Evolutionary conservation across 2,329 filamentous ascomycete species (phyloP).

Genomic region (Hymenoscyphus occultus): DNA sequence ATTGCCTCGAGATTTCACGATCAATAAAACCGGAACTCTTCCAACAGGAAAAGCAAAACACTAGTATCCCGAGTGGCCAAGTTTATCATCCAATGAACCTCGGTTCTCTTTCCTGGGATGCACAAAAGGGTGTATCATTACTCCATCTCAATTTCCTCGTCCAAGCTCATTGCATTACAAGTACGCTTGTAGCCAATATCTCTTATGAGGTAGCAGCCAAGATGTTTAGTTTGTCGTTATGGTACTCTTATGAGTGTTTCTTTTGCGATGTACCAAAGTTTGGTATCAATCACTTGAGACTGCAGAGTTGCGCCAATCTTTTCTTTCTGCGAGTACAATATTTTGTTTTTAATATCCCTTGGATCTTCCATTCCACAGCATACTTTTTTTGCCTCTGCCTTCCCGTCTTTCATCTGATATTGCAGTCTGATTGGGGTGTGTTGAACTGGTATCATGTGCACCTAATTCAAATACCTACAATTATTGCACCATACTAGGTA

Average conservation of each 20-base stretch:
- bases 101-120: not conserved
- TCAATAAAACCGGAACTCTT: not conserved
- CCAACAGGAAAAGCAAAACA: not conserved
- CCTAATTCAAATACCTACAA: not conserved
- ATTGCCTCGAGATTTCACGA: not conserved
- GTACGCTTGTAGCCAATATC: not conserved
- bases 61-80: not conserved
- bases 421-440: too few relatives aligned
- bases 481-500: not conserved
- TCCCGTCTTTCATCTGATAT: not conserved
- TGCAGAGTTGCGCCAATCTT: not conserved
- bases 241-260: not conserved
- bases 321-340: not conserved
- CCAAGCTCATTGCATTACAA: not conserved
- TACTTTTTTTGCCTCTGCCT: not conserved
- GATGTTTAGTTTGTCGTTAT: not conserved
- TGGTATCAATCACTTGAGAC: not conserved
- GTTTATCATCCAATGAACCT: not conserved
- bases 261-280: not conserved
- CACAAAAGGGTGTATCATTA: not conserved
- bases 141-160: not conserved
- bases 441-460: not conserved
- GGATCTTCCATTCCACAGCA: not conserved
- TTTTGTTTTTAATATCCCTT: not conserved
- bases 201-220: not conserved